A percentile compares a stretch with the other conserved stretches of the same genome.
Evolutionary conservation across 306 rosid species (phyloP).

Genomic region (Cicer pinnatifidum): DNA sequence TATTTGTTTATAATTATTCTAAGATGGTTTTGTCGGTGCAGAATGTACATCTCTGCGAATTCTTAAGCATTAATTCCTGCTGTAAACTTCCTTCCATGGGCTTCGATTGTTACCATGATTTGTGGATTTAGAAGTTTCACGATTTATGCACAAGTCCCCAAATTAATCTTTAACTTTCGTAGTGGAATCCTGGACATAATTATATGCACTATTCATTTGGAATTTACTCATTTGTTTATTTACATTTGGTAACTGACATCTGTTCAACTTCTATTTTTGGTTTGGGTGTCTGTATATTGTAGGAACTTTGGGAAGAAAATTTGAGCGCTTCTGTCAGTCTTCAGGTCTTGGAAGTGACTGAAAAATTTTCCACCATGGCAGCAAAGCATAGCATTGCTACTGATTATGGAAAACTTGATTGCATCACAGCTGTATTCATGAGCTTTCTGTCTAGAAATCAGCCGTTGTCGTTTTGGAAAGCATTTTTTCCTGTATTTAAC

Average conservation of each 20-base stretch:
- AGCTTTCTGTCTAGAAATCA: slow-evolving; percentile 93
- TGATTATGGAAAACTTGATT: slow-evolving; percentile 94
- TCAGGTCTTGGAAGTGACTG: slow-evolving; percentile 89
- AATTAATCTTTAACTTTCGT: slow-evolving; percentile 13
- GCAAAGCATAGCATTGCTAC: slow-evolving; percentile 85
- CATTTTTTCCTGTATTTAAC: slow-evolving; percentile 85
- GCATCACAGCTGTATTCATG: slow-evolving; percentile 83
- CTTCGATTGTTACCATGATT: slow-evolving; percentile 28
- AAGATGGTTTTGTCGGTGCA: slow-evolving; percentile 3
- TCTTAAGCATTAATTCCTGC: background rate
- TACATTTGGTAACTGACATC: slow-evolving; percentile 39
- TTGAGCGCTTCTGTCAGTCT: slow-evolving; percentile 94
- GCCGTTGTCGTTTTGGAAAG: slow-evolving; percentile 82
- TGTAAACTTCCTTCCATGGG: background rate
- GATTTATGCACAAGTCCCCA: slow-evolving; percentile 20
- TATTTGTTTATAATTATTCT: background rate
- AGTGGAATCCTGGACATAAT: background rate
- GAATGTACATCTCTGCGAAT: background rate
- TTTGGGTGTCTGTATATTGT: slow-evolving; percentile 39
- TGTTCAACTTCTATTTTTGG: slow-evolving; percentile 11
- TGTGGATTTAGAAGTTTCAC: background rate
- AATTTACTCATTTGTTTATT: background rate
- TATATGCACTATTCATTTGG: background rate
- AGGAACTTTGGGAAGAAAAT: slow-evolving; percentile 99
- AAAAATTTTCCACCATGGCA: slow-evolving; percentile 82